A percentile compares a stretch with the other conserved stretches of the same genome.
These are phyloP conservation scores for Ogataea pilisensis DNA, from an alignment of 805 yeast genomes.

Conservation along the genomic window DNA sequence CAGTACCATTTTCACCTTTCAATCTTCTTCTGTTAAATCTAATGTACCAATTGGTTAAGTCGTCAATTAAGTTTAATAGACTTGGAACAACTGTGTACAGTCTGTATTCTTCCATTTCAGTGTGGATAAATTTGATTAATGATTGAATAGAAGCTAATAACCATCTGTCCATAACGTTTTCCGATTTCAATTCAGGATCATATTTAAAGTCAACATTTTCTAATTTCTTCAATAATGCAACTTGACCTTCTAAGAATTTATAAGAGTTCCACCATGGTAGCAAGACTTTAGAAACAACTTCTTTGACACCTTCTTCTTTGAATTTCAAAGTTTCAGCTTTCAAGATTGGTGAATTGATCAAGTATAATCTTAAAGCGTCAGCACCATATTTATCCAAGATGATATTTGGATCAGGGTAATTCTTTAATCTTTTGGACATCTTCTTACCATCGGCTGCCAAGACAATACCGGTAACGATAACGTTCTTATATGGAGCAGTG, in stretches of 20 bases:
- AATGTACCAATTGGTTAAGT: conserved; percentile 97
- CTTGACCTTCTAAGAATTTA: conserved; percentile 94
- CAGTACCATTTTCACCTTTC: conserved; percentile 87
- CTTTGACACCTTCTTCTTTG: conserved; percentile 98
- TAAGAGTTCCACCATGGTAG: conserved; percentile 99
- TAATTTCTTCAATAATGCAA: conserved; percentile 76
- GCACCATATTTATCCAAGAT: conserved; percentile 92
- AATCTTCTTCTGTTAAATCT: conserved; percentile 97
- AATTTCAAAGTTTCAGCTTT: conserved; percentile 95
- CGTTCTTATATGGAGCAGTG: conserved; percentile 90
- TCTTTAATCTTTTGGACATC: conserved; percentile 97
- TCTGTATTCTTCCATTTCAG: conserved; percentile 86
- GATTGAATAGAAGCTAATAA: conserved; percentile 94
- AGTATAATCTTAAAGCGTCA: conserved; percentile 91
- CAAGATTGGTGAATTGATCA: conserved; percentile 95
- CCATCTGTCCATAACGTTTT: conserved; percentile 97
- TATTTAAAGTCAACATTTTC: conserved; percentile 67
- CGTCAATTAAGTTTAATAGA: conserved; percentile 82
- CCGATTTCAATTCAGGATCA: conserved; percentile 59
- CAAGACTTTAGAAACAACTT: conserved; percentile 91
- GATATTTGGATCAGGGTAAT: conserved; percentile 90
- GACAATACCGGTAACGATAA: conserved; percentile 93
- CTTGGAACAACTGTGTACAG: conserved; percentile 95
- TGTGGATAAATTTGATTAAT: conserved; percentile 76
- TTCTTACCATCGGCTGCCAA: conserved; percentile 98